phyloP scores from a whole-genome alignment of 805 yeast species.

The Wickerhamiella azyma region DNA sequence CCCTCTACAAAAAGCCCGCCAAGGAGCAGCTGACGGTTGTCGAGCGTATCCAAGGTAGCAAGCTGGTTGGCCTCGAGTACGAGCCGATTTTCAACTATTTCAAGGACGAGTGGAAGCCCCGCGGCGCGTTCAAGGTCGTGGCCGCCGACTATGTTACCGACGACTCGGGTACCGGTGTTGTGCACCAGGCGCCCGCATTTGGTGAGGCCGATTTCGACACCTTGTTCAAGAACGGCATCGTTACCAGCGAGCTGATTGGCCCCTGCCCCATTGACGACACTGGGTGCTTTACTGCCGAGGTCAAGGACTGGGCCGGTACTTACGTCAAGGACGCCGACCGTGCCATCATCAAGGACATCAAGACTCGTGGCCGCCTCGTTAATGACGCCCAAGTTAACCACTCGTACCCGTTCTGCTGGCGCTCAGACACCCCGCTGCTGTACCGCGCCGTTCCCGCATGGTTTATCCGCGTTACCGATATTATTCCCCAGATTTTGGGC shows the following conservation, averaged over 20 bases:
- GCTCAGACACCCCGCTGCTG: conserved; percentile 95
- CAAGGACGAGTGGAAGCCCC: conserved; percentile 54
- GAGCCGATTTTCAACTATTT: conserved; percentile 77
- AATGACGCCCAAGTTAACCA: conserved; percentile 76
- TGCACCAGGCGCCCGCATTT: conserved; percentile 95
- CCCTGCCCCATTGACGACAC: conserved; percentile 94
- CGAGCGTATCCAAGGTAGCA: conserved; percentile 66
- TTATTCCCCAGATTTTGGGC: conserved; percentile 77
- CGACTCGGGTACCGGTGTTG: conserved; percentile 98
- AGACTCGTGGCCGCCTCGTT: conserved; percentile 61
- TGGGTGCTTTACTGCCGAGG: conserved; percentile 70
- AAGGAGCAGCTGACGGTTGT: conserved; percentile 75
- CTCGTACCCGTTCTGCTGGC: conserved; percentile 99
- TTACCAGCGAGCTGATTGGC: conserved; percentile 51
- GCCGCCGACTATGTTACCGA: conserved; percentile 72
- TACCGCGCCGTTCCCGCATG: conserved; percentile 97
- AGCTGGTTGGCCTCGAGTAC: conserved; percentile 66
- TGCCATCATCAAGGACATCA: conserved; percentile 70
- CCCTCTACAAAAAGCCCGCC: conserved; percentile 89
- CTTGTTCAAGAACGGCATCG: conserved; percentile 62
- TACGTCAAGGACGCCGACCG: conserved; percentile 96
- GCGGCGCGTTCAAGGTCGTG: conserved; percentile 65
- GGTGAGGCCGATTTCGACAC: conserved; percentile 97
- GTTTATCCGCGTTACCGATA: conserved; percentile 84
- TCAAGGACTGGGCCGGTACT: conserved; percentile 59